Evolutionary conservation across 2,329 filamentous ascomycete species (phyloP).

Genomic region (Calonectria hongkongensis): DNA sequence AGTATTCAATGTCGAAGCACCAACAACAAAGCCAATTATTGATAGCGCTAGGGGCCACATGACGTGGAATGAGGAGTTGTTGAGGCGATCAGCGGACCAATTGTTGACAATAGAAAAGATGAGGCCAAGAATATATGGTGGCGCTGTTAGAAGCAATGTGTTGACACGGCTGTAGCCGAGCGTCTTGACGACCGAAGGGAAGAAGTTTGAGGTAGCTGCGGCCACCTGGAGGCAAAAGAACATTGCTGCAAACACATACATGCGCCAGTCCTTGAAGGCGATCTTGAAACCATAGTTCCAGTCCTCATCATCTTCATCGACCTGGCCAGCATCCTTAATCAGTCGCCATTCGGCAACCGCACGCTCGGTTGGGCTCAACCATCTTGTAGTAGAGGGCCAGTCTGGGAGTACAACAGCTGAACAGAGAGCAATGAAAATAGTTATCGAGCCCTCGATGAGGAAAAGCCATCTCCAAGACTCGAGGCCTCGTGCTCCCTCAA

Average conservation of each 20-base stretch:
- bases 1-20: slow-evolving; percentile 26
- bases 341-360: slow-evolving; percentile 40
- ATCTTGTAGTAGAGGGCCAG: slow-evolving; percentile 38
- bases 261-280: slow-evolving; percentile 40
- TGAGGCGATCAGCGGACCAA: slow-evolving; percentile 36
- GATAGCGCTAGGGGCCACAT: slow-evolving; percentile 37
- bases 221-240: slow-evolving; percentile 42
- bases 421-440: slow-evolving; percentile 34
- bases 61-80: slow-evolving; percentile 39
- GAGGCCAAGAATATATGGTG: slow-evolving; percentile 35
- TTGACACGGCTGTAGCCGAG: slow-evolving; percentile 29
- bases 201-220: slow-evolving; percentile 38
- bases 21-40: slow-evolving; percentile 36
- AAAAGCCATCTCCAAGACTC: slow-evolving; percentile 40
- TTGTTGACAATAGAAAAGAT: slow-evolving; percentile 39
- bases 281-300: slow-evolving; percentile 39
- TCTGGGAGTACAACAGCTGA: slow-evolving; percentile 27
- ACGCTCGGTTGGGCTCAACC: slow-evolving; percentile 35
- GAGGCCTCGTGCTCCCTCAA: slow-evolving; percentile 36
- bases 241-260: slow-evolving; percentile 39
- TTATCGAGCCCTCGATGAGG: slow-evolving; percentile 38
- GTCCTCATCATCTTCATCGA: slow-evolving; percentile 39
- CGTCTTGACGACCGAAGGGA: slow-evolving; percentile 39
- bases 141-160: slow-evolving; percentile 34
- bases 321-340: slow-evolving; percentile 38